Evolutionary conservation across 108 stramenopile genomes (phyloP).

Genomic region (Nitzschia sp.): DNA sequence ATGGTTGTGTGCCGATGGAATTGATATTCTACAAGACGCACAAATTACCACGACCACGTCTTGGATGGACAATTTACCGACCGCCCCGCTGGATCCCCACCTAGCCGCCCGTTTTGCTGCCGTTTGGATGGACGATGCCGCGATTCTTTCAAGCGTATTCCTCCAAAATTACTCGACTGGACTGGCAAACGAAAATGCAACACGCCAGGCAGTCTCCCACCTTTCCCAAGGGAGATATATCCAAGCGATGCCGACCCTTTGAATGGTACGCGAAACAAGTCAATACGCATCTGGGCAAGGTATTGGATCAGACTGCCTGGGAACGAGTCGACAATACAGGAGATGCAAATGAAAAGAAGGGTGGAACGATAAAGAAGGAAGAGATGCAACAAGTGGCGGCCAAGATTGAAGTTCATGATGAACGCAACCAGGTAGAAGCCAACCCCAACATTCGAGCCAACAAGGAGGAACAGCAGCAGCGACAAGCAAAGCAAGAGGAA

Average conservation of each 20-base stretch:
- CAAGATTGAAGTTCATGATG: conserved; percentile 12
- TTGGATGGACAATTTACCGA: conserved; percentile 16
- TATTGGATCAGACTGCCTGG: conserved; percentile 27
- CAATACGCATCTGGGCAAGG: conserved; percentile 40
- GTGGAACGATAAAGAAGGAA: conserved; percentile 17
- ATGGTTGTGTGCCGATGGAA: conserved; percentile 90
- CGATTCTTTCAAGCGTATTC: conserved; percentile 55
- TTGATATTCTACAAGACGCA: conserved; percentile 64
- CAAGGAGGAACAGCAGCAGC: not conserved
- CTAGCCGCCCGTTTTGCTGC: conserved; percentile 66
- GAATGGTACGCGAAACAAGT: conserved; percentile 69
- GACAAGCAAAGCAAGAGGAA: not conserved
- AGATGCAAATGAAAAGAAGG: not conserved
- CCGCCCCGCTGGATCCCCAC: conserved; percentile 19
- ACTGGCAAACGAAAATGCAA: conserved; percentile 59
- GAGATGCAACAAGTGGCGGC: not conserved
- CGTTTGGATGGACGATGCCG: conserved; percentile 71
- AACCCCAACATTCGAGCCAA: not conserved
- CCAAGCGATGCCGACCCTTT: conserved; percentile 71
- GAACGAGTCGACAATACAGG: not conserved
- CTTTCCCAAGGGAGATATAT: conserved; percentile 50
- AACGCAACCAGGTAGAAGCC: not conserved
- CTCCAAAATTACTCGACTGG: conserved; percentile 34
- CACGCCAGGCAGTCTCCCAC: conserved; percentile 43
- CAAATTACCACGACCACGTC: conserved; percentile 12